Evolutionary conservation across 345 rosid species (phyloP), one percentile per base, ranked within the genome.

Genomic region (Euphorbia lathyris): DNA sequence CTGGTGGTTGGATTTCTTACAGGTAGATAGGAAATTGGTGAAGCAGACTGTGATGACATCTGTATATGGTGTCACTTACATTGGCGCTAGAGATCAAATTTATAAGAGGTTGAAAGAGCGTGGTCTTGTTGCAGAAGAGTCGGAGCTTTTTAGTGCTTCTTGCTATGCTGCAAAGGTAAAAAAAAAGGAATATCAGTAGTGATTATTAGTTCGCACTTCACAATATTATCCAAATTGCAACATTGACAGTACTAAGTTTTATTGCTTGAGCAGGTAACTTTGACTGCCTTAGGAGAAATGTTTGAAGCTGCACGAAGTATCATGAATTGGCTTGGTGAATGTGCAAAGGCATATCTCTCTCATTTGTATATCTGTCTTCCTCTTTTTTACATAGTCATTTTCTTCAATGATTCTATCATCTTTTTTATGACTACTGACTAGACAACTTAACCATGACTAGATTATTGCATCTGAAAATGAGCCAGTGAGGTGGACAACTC

Each of bases 11-110:
- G 75, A 74, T 53, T 63, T 73, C 55, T 58, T 78, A 30, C 74
- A 95, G 99, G 99, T 95, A 74, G 98, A 95, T 77, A 84, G 99
- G 76, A 95, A 95, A 81, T 84, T 95, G 79, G 99, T 95, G 82
- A 95, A 95, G 85, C 99, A 95, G 87, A 95, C 99, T 65, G 99
- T 95, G 76, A 95, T 95, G 99, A 95, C 99, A 71, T 90, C 98
- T 63, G 99, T 95, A 19, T 95, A 95, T 78, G 99, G 99, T 76
- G 99, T 95, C 71, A 95, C 98, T 53, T 92, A 86, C 63, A 81
- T 85, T 61, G 99, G 99, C 78, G 99, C 99, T 29, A 85, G 98
- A 75, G 98, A 95, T 74, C 99, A 95, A 79, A 95, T 95, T 69
- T 81, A 87, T 80, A 87, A 86, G 79, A 86, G 99, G 80, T 82